Base-by-base conservation (phyloP, 345 rosid genomes). In the Litchi chinensis region DNA sequence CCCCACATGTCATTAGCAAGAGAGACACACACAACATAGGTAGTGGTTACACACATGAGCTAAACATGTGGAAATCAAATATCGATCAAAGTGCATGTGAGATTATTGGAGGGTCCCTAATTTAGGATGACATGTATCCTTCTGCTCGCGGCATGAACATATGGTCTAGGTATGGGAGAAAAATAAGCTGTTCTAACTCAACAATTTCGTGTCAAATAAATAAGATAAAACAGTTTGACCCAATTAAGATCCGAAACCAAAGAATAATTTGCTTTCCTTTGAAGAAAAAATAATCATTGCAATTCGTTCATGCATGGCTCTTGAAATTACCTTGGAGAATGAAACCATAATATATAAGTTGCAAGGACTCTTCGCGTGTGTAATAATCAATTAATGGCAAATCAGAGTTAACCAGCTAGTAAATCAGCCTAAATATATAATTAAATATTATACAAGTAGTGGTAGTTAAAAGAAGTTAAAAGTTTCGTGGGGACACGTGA, bases 1-100 rank as follows among this genome's bases (percentile, higher is more conserved):
- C 72, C 73, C 79, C 67, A 60, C 78, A 62, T 82, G 84, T 62
- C 28, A 40, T 40, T 13, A 24, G 56, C 76, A 19, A 73, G 56
- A 60, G 68, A 41, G 68, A 60, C 68, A 75, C 22, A 28, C 5
- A 65, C 24, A 65, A 64, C 77, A 65, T 11, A 63, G 59, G 44
- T 10, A 18, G 43, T 73, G 67, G 39, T 18, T 21, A 8, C 21
- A 5, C 21, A 59, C 54, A 41, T 74, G 56, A 74, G 68, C 56
- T 28, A 11, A 24, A 24, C 68, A 43, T 41, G 11, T 60, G 54
- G 21, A 22, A 62, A 59, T 22, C 21, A 22, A 56, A 40, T 5
- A 40, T 8, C 43, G 3, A n/a, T 44, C 1, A 9, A 22, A 16
- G 60, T 22, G 60, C 69, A 62, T 10, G 70, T 46, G 70, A 68